Conservation (phyloP, 2,329 filamentous ascomycete species). For the Ophidiomyces ophidiicola region DNA sequence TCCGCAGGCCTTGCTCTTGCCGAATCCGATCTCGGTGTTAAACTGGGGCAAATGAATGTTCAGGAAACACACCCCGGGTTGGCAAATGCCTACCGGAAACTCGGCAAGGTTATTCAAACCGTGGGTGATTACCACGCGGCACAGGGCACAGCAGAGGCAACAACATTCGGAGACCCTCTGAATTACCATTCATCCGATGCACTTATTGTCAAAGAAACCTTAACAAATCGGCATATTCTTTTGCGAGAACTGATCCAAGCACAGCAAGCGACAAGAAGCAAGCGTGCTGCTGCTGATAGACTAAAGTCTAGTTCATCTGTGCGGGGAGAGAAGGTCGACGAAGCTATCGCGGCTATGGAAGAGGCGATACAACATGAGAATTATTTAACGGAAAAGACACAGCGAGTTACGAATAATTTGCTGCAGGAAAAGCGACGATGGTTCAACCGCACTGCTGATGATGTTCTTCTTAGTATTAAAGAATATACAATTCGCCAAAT, state of each 20-base stretch:
- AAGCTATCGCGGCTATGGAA: constrained; percentile 82
- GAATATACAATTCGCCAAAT: constrained; percentile 93
- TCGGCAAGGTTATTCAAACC: constrained; percentile 85
- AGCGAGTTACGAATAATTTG: constrained; percentile 78
- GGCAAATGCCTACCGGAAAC: constrained; percentile 81
- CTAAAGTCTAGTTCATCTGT: constrained; percentile 79
- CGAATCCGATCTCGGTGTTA: constrained; percentile 87
- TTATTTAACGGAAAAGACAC: constrained; percentile 72
- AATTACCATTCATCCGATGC: constrained; percentile 92
- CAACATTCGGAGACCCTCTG: constrained; percentile 83
- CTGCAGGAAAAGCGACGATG: constrained; percentile 79
- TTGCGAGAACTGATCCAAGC: constrained; percentile 87
- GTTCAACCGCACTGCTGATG: constrained; percentile 76
- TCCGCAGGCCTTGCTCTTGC: constrained; percentile 68
- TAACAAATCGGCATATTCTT: constrained; percentile 94
- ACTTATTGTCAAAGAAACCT: constrained; percentile 94
- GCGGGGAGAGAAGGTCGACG: constrained; percentile 88
- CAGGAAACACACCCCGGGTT: constrained; percentile 86
- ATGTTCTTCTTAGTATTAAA: constrained; percentile 69
- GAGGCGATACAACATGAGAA: constrained; percentile 74
- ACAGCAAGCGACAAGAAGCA: constrained; percentile 70
- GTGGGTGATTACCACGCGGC: constrained; percentile 92
- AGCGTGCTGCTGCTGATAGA: constrained; percentile 73
- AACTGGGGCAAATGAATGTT: constrained; percentile 71
- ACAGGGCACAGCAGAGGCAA: constrained; percentile 91